Evolutionary conservation across 148 eudicot genomes (phyloP).

Genomic region (Amaranthus hypochondriacus): DNA sequence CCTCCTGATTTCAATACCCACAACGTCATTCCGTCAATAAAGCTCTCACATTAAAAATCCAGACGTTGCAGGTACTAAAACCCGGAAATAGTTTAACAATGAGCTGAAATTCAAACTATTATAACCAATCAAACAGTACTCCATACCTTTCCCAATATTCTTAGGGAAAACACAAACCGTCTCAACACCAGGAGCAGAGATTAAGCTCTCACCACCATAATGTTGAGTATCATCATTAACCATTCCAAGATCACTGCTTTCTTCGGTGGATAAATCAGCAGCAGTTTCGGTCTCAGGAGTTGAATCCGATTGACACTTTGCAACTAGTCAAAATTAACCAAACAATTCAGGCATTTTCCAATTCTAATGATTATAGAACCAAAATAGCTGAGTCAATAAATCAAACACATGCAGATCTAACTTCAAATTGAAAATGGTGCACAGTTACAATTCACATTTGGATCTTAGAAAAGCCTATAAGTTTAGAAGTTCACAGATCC

Average conservation of each 20-base stretch:
- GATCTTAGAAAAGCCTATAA: not conserved
- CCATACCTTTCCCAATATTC: conserved; percentile 59
- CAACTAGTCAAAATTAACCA: conserved; percentile 40
- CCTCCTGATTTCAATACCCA: no score
- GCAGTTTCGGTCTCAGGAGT: conserved; percentile 19
- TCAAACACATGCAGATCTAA: conserved; percentile 16
- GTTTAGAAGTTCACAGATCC: conserved; percentile 4
- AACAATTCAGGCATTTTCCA: not conserved
- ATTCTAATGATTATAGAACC: not conserved
- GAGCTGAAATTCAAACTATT: conserved; percentile 1
- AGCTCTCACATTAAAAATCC: no score
- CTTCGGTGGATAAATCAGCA: conserved; percentile 40
- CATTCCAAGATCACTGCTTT: conserved; percentile 58
- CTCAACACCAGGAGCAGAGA: conserved; percentile 73
- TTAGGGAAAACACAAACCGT: conserved; percentile 81
- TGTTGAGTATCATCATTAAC: conserved; percentile 57
- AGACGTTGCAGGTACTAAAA: no score
- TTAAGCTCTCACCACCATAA: conserved; percentile 45
- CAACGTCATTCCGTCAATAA: no score
- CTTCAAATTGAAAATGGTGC: not conserved
- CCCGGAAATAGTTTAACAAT: not conserved
- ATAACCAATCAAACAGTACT: not conserved
- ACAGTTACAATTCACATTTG: not conserved
- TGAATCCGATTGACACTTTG: conserved; percentile 58
- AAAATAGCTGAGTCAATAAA: conserved; percentile 7